These are phyloP conservation scores for Tetrahymena borealis DNA, from an alignment of 73 alveolate species.

Conservation along the genomic window DNA sequence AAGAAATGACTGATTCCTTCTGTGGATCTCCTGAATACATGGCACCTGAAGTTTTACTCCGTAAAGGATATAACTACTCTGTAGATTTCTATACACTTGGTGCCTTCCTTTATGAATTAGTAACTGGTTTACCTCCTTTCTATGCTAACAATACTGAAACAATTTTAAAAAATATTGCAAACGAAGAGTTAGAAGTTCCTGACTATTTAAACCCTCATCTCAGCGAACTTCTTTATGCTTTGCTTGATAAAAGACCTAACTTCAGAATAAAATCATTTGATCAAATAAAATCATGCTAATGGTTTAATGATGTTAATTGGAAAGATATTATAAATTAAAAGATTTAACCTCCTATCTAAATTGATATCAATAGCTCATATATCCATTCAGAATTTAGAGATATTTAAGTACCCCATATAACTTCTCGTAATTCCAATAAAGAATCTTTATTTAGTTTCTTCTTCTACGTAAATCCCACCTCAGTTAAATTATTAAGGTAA, in stretches of 20 bases:
- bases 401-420: neutral
- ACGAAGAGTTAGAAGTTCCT: conserved; percentile 42
- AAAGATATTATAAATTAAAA: neutral
- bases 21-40: conserved; percentile 69
- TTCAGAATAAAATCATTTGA: conserved; percentile 14
- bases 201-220: conserved; percentile 53
- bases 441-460: neutral
- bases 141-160: conserved; percentile 50
- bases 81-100: conserved; percentile 66
- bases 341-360: conserved; percentile 15
- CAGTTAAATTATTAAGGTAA: neutral
- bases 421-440: neutral
- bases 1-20: conserved; percentile 44
- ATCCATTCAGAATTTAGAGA: conserved; percentile 34
- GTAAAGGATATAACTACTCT: conserved; percentile 45
- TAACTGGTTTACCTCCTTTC: conserved; percentile 64
- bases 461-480: neutral
- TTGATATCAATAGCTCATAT: conserved; percentile 15
- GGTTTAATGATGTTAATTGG: conserved; percentile 42
- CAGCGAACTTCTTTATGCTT: conserved; percentile 53
- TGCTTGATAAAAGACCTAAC: conserved; percentile 63
- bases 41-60: conserved; percentile 59
- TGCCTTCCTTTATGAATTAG: conserved; percentile 52
- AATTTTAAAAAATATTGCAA: conserved; percentile 40
- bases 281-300: neutral